These are phyloP conservation scores for Terana coerulea DNA, from an alignment of 768 basidiomycete species.

Conservation along the genomic window DNA sequence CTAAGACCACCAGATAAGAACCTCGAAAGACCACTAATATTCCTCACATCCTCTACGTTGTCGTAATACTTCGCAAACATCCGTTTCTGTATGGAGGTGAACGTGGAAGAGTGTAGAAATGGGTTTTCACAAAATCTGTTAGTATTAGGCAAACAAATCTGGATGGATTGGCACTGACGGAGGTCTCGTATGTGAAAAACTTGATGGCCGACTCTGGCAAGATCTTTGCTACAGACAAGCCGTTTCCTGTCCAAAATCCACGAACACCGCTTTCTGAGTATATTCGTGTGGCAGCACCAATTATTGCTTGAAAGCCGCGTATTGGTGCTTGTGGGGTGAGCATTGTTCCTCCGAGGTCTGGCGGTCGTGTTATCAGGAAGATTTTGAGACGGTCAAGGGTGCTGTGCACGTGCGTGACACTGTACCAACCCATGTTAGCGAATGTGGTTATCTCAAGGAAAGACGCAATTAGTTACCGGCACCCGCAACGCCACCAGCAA, in stretches of 20 bases:
- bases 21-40: conserved; percentile 88
- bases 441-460: neutral
- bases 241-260: conserved; percentile 98
- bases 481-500: conserved; percentile 93
- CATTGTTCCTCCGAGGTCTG: conserved; percentile 60
- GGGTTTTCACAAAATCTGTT: conserved; percentile 12
- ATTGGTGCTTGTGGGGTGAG: conserved; percentile 40
- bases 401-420: conserved; percentile 97
- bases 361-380: conserved; percentile 88
- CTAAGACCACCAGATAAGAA: conserved; percentile 96
- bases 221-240: conserved; percentile 90
- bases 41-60: conserved; percentile 79
- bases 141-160: no score
- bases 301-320: conserved; percentile 62
- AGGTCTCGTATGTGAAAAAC: conserved; percentile 92
- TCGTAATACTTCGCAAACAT: conserved; percentile 92
- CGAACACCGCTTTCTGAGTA: conserved; percentile 86
- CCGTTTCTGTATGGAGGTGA: conserved; percentile 91
- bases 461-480: conserved; percentile 57
- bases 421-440: conserved; percentile 28
- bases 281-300: conserved; percentile 71
- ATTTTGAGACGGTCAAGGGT: conserved; percentile 94
- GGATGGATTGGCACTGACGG: conserved; percentile 61
- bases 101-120: conserved; percentile 2
- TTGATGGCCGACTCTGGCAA: conserved; percentile 99